Evolutionary conservation across 2,329 filamentous ascomycete species (phyloP), one percentile per base, ranked within the genome.

Genomic region (Alternaria gansuensis): DNA sequence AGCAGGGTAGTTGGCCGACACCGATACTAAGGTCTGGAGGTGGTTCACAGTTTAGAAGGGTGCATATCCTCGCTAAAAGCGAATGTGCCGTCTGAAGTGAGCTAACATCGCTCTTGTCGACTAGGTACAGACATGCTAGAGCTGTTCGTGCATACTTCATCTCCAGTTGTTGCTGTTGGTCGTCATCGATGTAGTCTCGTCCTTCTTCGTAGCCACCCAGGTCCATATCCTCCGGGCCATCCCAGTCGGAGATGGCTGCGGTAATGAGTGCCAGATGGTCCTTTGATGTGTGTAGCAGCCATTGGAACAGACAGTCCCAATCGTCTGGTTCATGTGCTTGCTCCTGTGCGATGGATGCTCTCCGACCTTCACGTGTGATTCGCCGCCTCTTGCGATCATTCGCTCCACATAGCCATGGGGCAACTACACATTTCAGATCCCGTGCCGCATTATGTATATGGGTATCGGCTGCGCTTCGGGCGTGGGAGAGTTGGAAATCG

Each of bases 391-490:
- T 84, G 80, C 88, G 88, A 53, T 88, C 84, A 21, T 78, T 82
- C 50, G 87, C 82, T 44, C 87, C 87, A 68, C 90, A 87, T 48
- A 93, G 80, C 90, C 90, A 94, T 2, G 91, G 90, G 0, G 87
- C 88, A 49, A 93, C 79, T 36, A 93, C 72, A 0, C 88, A 86
- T 62, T 85, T 85, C 54, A 93, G 71, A 70, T 93, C 90, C 56
- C 89, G 84, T 1, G 85, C 87, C 46, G 88, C 63, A 53, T 69
- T 59, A 72, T 36, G 81, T 73, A 1, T 64, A 53, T 64, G 68
- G 31, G 39, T 29, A 39, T 31, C 55, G 3, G 59, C 54, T 6
- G 67, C 34, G 14, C 65, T 58, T 21, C 64, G 59, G 10, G 68
- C 63, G 33, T 72, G 70, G 7, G 70, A 67, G 5, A 94, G 79